phyloP scores from a whole-genome alignment of 345 rosid species.

The Citrus glauca region DNA sequence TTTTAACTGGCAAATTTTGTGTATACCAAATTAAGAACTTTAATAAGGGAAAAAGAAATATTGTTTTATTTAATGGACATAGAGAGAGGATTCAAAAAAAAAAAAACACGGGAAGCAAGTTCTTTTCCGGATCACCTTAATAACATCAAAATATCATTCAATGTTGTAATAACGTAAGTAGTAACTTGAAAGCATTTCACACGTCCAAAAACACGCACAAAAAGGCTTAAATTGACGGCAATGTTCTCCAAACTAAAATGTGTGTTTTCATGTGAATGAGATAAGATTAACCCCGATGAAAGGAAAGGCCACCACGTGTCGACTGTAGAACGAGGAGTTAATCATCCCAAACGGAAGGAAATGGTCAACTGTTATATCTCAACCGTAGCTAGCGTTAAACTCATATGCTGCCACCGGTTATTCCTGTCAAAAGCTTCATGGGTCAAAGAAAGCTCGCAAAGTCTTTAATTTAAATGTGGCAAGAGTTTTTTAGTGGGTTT shows the following conservation, averaged over 20 bases:
- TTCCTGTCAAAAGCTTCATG: constrained; percentile 1
- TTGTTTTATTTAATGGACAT: neutral
- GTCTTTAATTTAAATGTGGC: neutral
- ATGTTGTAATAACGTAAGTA: neutral
- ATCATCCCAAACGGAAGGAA: constrained; percentile 29
- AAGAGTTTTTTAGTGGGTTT: constrained; percentile 18
- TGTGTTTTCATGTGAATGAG: constrained; percentile 11
- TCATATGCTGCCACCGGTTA: constrained; percentile 9
- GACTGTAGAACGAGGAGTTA: constrained; percentile 16
- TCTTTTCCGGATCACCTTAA: neutral
- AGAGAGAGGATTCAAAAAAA: too few relatives aligned
- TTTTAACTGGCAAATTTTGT: too few relatives aligned
- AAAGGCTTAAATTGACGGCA: neutral
- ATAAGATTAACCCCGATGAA: constrained; percentile 26
- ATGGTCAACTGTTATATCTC: constrained; percentile 14
- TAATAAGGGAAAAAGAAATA: neutral
- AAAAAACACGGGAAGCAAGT: neutral
- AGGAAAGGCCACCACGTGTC: constrained; percentile 29
- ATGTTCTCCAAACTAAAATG: neutral
- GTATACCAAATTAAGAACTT: too few relatives aligned
- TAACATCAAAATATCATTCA: neutral
- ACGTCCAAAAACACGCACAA: too few relatives aligned
- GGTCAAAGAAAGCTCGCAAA: neutral
- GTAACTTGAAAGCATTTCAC: too few relatives aligned
- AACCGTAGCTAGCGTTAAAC: constrained; percentile 18